A percentile compares a stretch with the other conserved stretches of the same genome.
phyloP scores from a whole-genome alignment of 805 yeast species.

The Wickerhamiella allomyrinae region DNA sequence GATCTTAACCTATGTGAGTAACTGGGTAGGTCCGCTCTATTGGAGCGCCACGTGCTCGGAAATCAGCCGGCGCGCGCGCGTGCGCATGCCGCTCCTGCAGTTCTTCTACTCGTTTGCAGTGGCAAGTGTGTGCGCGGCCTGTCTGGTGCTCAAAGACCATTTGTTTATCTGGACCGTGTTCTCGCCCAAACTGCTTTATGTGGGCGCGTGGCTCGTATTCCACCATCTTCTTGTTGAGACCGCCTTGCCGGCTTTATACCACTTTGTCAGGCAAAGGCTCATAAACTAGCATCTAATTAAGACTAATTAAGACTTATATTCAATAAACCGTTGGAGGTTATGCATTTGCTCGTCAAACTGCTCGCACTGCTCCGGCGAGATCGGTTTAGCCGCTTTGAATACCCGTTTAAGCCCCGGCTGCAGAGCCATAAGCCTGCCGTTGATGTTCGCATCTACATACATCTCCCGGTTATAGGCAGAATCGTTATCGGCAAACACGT shows the following conservation, averaged over 20 bases:
- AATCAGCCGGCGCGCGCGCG: constrained; percentile 17
- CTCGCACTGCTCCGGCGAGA: constrained; percentile 39
- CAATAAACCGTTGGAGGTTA: constrained; percentile 62
- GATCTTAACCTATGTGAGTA: constrained; percentile 61
- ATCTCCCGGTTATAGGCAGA: constrained; percentile 53
- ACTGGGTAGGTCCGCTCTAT: constrained; percentile 72
- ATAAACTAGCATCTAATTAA: neutral
- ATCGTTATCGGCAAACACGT: constrained; percentile 60
- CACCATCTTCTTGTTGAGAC: constrained; percentile 19
- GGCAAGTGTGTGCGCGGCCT: constrained; percentile 32
- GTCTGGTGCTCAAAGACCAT: constrained; percentile 65
- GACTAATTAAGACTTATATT: constrained; percentile 37
- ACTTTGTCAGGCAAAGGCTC: neutral
- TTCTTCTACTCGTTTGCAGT: constrained; percentile 11
- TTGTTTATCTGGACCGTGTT: constrained; percentile 96
- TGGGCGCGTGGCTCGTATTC: constrained; percentile 49
- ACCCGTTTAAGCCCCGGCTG: constrained; percentile 36
- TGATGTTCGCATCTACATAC: constrained; percentile 35
- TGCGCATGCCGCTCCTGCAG: constrained; percentile 22
- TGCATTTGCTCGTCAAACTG: constrained; percentile 51
- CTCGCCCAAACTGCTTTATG: constrained; percentile 78
- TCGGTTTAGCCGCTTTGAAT: constrained; percentile 54
- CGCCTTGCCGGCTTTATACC: neutral
- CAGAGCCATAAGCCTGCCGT: constrained; percentile 30
- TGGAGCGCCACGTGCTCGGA: constrained; percentile 43